These are phyloP conservation scores for Citrus inodora DNA, from an alignment of 345 rosid genomes.

Conservation along the genomic window DNA sequence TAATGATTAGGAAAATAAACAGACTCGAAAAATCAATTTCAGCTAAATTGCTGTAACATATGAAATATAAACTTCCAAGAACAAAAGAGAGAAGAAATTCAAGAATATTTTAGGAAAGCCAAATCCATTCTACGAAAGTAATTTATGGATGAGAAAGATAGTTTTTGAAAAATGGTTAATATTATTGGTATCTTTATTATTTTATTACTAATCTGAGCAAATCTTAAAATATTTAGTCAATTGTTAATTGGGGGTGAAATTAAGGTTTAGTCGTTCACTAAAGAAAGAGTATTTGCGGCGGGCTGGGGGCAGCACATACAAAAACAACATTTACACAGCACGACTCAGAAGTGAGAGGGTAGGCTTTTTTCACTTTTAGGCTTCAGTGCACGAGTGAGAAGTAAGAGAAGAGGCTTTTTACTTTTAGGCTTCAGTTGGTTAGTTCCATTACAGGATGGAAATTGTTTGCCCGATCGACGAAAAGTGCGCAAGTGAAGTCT, in stretches of 20 bases:
- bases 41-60: background rate
- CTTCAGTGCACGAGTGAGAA: background rate
- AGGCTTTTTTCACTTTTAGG: no score
- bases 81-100: background rate
- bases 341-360: background rate
- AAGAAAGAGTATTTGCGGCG: background rate
- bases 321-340: no score
- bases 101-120: background rate
- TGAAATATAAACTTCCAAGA: background rate
- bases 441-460: slow-evolving; percentile 33
- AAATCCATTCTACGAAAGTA: background rate
- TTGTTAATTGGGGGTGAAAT: background rate
- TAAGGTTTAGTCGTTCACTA: background rate
- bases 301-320: background rate
- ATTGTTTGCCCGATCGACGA: slow-evolving; percentile 35
- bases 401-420: no score
- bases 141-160: no score
- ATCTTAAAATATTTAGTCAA: no score
- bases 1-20: background rate
- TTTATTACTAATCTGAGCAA: no score
- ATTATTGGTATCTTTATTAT: no score
- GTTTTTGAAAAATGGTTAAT: no score
- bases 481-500: slow-evolving; percentile 41
- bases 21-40: background rate
- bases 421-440: no score